Evolutionary conservation across 2,329 filamentous ascomycete species (phyloP).

Genomic region (Coniochaeta sp.): DNA sequence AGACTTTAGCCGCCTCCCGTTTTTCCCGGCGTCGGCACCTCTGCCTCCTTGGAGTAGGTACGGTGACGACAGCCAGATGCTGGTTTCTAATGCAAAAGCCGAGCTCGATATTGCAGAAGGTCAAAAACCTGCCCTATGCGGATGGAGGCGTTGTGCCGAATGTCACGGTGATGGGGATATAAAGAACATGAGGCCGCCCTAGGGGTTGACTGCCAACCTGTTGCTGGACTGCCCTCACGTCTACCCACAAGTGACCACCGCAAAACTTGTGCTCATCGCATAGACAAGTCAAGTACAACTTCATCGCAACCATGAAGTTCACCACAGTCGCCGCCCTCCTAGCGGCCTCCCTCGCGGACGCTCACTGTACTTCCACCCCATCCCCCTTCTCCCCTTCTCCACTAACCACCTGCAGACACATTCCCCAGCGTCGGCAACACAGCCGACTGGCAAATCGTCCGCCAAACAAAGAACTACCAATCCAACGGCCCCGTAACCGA

Average conservation of each 20-base stretch:
- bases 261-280: not conserved
- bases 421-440: constrained; percentile 12
- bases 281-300: not conserved
- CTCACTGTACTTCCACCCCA: constrained; percentile 8
- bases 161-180: not conserved
- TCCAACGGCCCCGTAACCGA: constrained; percentile 23
- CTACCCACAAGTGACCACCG: not conserved
- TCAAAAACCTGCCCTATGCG: not conserved
- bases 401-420: constrained; percentile 8
- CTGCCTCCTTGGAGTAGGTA: not conserved
- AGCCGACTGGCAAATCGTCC: constrained; percentile 21
- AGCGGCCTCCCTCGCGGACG: constrained; percentile 8
- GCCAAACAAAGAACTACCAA: constrained; percentile 28
- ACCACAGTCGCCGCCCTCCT: constrained; percentile 4
- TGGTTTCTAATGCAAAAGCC: not conserved
- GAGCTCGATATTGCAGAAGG: not conserved
- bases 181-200: not conserved
- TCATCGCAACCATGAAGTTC: constrained; percentile 7
- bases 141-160: not conserved
- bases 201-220: not conserved
- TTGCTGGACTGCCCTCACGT: not conserved
- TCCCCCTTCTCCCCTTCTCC: not conserved
- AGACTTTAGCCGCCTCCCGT: constrained; percentile 2
- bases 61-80: not conserved
- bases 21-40: constrained; percentile 4